Evolutionary conservation across 306 rosid genomes (phyloP), one percentile per base, ranked within the genome.

Genomic region (Castanea sativa): DNA sequence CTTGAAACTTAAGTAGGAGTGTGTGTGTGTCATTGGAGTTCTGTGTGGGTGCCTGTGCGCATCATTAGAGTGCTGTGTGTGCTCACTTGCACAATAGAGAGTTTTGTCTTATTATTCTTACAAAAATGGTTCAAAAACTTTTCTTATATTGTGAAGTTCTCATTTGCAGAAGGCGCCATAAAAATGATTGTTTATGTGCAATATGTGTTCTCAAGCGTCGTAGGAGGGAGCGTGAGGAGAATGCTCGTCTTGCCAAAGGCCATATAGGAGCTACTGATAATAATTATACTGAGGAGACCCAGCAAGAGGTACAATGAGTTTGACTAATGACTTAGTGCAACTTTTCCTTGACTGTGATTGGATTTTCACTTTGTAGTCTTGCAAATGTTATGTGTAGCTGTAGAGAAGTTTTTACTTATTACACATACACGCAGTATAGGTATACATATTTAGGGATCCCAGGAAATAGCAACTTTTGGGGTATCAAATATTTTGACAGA

Each of bases 151-250:
- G 70, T 71, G 73, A 71, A 68, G 33, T 51, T 63, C 53, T 70
- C 27, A 57, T 83, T 78, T 89, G 89, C 92, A 92, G 98, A 88
- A 90, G 99, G 90, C 97, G 92, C 76, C 99, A 95, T 85, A 95
- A 95, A 78, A 89, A 83, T 5, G 97, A 95, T 65, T 93, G 99
- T 80, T 85, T 95, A 83, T 95, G 99, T 85, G 98, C 99, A 72
- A 88, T 95, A 82, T 95, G 98, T 87, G 94, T 95, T 79, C 80
- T 95, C 49, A 92, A 95, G 90, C 91, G 94, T 71, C 94, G 94
- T 69, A 92, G 98, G 85, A 92, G 85, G 88, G 99, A 95, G 88
- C 85, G 96, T n/a, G 98, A 92, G 85, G 96, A 91, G 82, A 90
- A 67, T 83, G 99, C 89, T 67, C 89, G 90, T 77, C 83, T 86